A percentile compares a stretch with the other conserved stretches of the same genome.
These are phyloP conservation scores for Naganishia antarctica DNA, from an alignment of 768 basidiomycete genomes.

Conservation along the genomic window DNA sequence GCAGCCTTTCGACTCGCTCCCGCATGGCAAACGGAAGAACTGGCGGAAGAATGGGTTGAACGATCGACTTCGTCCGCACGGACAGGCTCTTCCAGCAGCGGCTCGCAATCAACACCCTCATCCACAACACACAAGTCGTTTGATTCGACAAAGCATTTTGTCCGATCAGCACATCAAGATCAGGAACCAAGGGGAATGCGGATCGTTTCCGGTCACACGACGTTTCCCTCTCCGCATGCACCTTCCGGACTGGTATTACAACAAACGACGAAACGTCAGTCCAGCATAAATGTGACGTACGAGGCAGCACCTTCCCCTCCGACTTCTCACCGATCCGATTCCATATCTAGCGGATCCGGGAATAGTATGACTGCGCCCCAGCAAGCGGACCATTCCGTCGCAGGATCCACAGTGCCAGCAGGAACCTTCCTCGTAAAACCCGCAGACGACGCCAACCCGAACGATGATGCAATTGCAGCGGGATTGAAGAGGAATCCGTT, in stretches of 20 bases:
- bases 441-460: slow-evolving; percentile 42
- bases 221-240: slow-evolving; percentile 28
- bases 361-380: neutral
- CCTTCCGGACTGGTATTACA: slow-evolving; percentile 53
- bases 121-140: slow-evolving; percentile 36
- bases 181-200: slow-evolving; percentile 15
- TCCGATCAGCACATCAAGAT: neutral
- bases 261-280: slow-evolving; percentile 10
- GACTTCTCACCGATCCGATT: slow-evolving; percentile 25
- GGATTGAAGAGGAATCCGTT: slow-evolving; percentile 30
- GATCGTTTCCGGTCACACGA: slow-evolving; percentile 40
- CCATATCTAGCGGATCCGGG: slow-evolving; percentile 3
- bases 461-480: slow-evolving; percentile 36
- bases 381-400: neutral
- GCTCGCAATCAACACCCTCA: slow-evolving; percentile 39
- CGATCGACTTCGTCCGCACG: slow-evolving; percentile 31
- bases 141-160: slow-evolving; percentile 10
- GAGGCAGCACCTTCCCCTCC: slow-evolving; percentile 32
- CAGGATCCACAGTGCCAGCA: slow-evolving; percentile 36
- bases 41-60: slow-evolving; percentile 88
- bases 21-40: slow-evolving; percentile 61
- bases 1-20: slow-evolving; percentile 26
- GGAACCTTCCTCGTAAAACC: slow-evolving; percentile 30
- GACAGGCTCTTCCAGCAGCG: slow-evolving; percentile 8
- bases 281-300: slow-evolving; percentile 12